A percentile compares a stretch with the other conserved stretches of the same genome.
Evolutionary conservation across 768 basidiomycete genomes (phyloP).

Genomic region (Tulasnella sp.): DNA sequence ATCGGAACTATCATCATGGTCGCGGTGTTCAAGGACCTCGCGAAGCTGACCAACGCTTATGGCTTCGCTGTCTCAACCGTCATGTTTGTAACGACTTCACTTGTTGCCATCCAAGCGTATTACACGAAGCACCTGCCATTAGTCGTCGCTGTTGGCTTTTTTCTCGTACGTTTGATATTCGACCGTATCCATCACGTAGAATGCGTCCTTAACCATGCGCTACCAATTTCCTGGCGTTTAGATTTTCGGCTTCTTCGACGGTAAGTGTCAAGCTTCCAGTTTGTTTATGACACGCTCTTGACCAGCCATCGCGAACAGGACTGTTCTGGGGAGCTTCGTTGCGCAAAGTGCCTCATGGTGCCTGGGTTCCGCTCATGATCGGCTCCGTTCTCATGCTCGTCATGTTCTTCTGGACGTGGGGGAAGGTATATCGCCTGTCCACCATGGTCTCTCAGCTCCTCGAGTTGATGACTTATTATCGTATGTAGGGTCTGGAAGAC

Average conservation of each 20-base stretch:
- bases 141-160: slow-evolving; percentile 22
- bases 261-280: slow-evolving; percentile 16
- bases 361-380: slow-evolving; percentile 55
- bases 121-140: slow-evolving; percentile 22
- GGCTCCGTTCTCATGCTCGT: slow-evolving; percentile 35
- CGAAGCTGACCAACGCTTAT: slow-evolving; percentile 46
- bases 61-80: slow-evolving; percentile 25
- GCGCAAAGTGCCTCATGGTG: slow-evolving; percentile 51
- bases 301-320: slow-evolving; percentile 16
- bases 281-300: background rate
- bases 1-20: slow-evolving; percentile 43
- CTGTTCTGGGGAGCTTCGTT: slow-evolving; percentile 56
- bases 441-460: background rate
- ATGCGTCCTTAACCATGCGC: no score
- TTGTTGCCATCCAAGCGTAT: slow-evolving; percentile 24
- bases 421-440: slow-evolving; percentile 28
- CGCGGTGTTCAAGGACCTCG: slow-evolving; percentile 42
- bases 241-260: slow-evolving; percentile 54
- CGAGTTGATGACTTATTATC: background rate
- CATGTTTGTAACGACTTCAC: slow-evolving; percentile 25
- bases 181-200: background rate
- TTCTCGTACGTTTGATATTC: slow-evolving; percentile 13
- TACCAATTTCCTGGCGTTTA: slow-evolving; percentile 15
- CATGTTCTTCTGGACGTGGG: slow-evolving; percentile 61
- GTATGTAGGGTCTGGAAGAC: slow-evolving; percentile 41